A percentile compares a stretch with the other conserved stretches of the same genome.
Conservation (phyloP, 1,284 basidiomycete genomes). For the Austroboletus niveus region DNA sequence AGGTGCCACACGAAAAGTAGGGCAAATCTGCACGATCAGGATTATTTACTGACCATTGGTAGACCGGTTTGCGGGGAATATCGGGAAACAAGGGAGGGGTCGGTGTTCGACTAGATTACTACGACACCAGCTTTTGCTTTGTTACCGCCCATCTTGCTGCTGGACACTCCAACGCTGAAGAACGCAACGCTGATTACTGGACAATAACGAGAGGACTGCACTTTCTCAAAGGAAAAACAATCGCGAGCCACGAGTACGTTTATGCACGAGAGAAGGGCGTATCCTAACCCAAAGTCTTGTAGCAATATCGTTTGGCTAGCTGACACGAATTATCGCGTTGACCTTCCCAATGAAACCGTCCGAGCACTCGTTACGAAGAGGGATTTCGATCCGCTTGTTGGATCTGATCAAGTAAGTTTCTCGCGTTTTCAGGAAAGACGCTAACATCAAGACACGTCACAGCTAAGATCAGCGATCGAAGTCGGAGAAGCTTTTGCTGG, state of each 20-base stretch:
- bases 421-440: no score
- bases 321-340: slow-evolving; percentile 94
- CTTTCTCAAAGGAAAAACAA: slow-evolving; percentile 87
- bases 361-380: slow-evolving; percentile 60
- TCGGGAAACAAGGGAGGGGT: slow-evolving; percentile 98
- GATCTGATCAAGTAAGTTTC: slow-evolving; percentile 75
- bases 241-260: slow-evolving; percentile 85
- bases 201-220: slow-evolving; percentile 84
- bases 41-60: slow-evolving; percentile 10
- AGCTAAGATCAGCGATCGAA: slow-evolving; percentile 76
- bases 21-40: not conserved
- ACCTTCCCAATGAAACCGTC: slow-evolving; percentile 80
- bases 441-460: not conserved
- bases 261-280: not conserved
- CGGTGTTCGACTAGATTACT: slow-evolving; percentile 87
- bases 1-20: slow-evolving; percentile 85
- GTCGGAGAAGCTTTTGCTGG: slow-evolving; percentile 72
- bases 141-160: slow-evolving; percentile 95
- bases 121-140: slow-evolving; percentile 93
- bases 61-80: slow-evolving; percentile 96
- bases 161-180: slow-evolving; percentile 85
- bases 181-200: slow-evolving; percentile 90
- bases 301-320: slow-evolving; percentile 93
- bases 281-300: slow-evolving; percentile 13
- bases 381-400: slow-evolving; percentile 73